Base-by-base conservation (phyloP, 2,329 filamentous ascomycete species). In the Thermomyces lanuginosus region DNA sequence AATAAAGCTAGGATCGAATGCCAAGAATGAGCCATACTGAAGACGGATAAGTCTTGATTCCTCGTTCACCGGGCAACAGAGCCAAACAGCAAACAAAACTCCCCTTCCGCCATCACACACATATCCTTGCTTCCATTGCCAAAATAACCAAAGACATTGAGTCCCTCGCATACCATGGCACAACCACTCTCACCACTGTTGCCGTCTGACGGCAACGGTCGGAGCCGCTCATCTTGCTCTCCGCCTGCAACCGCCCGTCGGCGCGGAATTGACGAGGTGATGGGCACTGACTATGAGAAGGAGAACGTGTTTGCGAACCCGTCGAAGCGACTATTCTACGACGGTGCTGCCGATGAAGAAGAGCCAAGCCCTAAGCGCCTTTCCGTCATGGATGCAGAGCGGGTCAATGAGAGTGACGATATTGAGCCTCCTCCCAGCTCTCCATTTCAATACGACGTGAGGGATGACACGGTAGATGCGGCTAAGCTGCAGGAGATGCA, bases 111-210 rank as follows among this genome's bases (percentile, higher is more conserved):
- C n/a, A n/a, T n/a, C n/a, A 11, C 10, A 10, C 6, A 30, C 20
- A 7, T 28, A 20, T 4, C n/a, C 8, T 3, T 7, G 12, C 14
- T 14, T 23, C 15, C 10, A 25, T 22, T 8, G 18, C 13, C 14
- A 12, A 29, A 29, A 8, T 4, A 9, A 12, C 13, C 31, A n/a
- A n/a, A n/a, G n/a, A n/a, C n/a, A n/a, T n/a, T n/a, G 17, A 16
- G 18, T 29, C 23, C 27, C 26, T 32, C 26, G 28, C 13, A 24
- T 33, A 39, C 21, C 28, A 58, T 58, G 53, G 43, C 52, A 29
- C 48, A 48, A 30, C 52, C 54, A 27, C 38, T 58, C 16, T 55
- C 50, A 4, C 47, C 50, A n/a, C 43, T 58, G 23, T 51, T 53
- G 21, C 41, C 52, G 14, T 54, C 53, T 22, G 49, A 44, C 34